Percentiles rank a stretch among this genome's conserved stretches.
Conservation (phyloP, 495 filamentous ascomycete genomes). For the Choiromyces venosus region DNA sequence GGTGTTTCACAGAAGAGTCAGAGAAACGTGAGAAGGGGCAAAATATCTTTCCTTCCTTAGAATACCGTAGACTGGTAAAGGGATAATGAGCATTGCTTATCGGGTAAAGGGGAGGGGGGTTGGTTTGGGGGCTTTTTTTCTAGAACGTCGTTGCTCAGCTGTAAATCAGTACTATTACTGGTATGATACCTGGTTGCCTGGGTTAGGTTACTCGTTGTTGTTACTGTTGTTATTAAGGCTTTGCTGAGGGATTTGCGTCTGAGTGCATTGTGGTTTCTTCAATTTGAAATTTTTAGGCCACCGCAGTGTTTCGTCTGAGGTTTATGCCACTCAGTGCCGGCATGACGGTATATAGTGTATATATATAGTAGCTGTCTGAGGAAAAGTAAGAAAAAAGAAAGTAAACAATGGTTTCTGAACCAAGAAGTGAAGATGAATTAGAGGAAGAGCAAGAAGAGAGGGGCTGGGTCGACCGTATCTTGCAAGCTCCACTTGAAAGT, state of each 20-base stretch:
- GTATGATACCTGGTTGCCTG: background rate
- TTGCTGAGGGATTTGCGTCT: background rate
- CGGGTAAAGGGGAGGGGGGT: background rate
- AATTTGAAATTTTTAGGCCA: background rate
- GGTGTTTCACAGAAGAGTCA: background rate
- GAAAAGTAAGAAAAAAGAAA: background rate
- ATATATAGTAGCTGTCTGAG: background rate
- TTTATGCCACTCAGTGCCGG: background rate
- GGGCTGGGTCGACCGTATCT: background rate
- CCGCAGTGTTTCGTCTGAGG: background rate
- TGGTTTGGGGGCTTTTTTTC: background rate
- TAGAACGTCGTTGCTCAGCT: background rate
- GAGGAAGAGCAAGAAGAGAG: background rate
- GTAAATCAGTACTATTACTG: background rate
- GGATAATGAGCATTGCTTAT: background rate
- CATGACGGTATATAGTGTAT: background rate
- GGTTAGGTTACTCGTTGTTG: background rate
- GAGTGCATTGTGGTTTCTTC: background rate
- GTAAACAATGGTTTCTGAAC: background rate
- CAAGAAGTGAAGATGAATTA: background rate
- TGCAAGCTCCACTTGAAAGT: background rate
- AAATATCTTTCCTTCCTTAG: background rate
- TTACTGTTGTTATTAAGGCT: background rate
- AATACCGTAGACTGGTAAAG: background rate
- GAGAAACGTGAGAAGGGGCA: background rate